phyloP scores from a whole-genome alignment of 371 early-diverging fungal species.

The Phascolomyces articulosus region DNA sequence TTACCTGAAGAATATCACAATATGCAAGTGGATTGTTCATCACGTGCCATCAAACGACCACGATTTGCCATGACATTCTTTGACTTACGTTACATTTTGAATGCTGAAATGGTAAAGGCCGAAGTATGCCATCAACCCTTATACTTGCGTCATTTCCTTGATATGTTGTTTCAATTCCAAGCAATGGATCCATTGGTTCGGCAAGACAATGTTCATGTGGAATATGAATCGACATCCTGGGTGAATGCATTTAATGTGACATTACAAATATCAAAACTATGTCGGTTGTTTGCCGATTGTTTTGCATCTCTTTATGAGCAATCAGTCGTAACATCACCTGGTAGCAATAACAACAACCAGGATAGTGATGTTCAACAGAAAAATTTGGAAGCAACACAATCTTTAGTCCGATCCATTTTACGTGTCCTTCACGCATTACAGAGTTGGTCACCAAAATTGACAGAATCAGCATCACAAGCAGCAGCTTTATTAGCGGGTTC shows the following conservation, averaged over 20 bases:
- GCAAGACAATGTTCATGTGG: conserved; percentile 77
- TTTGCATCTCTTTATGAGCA: conserved; percentile 41
- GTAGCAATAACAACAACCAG: not conserved
- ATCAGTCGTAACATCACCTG: too few species aligned
- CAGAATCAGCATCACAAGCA: conserved; percentile 12
- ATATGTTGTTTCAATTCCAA: conserved; percentile 84
- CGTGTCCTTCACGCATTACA: conserved; percentile 58
- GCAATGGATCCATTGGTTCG: conserved; percentile 90
- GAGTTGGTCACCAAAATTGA: conserved; percentile 55
- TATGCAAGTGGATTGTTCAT: conserved; percentile 73
- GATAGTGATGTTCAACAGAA: conserved; percentile 1
- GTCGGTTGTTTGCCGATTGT: conserved; percentile 79
- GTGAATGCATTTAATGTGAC: conserved; percentile 88
- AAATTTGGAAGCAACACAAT: conserved; percentile 23
- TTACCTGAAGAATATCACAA: conserved; percentile 38
- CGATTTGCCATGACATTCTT: conserved; percentile 86
- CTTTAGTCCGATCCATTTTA: conserved; percentile 38
- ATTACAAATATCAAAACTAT: conserved; percentile 77
- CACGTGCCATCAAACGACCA: conserved; percentile 74
- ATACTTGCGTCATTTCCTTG: conserved; percentile 78
- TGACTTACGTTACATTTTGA: conserved; percentile 82
- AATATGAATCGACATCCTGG: conserved; percentile 92
- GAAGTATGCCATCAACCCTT: conserved; percentile 56
- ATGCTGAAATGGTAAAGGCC: conserved; percentile 60
- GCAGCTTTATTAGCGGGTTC: not conserved